Conservation (phyloP, 495 filamentous ascomycete genomes). For the Trichoderma reesei region DNA sequence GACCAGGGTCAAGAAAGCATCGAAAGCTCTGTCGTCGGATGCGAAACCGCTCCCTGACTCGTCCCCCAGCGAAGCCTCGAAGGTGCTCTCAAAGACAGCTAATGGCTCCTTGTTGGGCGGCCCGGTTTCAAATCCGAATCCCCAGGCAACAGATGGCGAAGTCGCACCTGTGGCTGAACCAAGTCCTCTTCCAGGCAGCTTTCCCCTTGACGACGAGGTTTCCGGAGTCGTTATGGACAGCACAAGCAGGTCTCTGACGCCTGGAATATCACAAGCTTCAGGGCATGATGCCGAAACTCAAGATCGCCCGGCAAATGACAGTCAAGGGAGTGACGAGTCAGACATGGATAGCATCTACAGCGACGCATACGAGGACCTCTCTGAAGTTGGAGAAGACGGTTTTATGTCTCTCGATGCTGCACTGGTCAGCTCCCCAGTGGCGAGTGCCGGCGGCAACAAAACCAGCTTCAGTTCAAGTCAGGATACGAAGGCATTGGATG, state of each 20-base stretch:
- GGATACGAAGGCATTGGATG: conserved; percentile 11
- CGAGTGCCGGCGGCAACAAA: neutral
- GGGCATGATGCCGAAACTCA: neutral
- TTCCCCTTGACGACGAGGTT: conserved; percentile 26
- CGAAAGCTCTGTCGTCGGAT: neutral
- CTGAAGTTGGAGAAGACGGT: conserved; percentile 57
- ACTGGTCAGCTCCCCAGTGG: conserved; percentile 24
- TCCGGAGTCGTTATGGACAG: neutral
- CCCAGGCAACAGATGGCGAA: neutral
- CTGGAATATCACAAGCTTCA: neutral
- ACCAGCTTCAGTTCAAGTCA: neutral
- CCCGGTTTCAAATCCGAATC: neutral
- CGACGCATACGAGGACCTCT: conserved; percentile 73
- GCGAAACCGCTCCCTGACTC: neutral
- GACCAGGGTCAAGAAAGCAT: neutral
- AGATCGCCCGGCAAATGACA: neutral
- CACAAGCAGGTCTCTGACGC: neutral
- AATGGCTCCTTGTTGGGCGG: neutral
- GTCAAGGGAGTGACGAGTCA: conserved; percentile 14
- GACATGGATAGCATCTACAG: conserved; percentile 62
- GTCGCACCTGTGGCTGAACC: neutral
- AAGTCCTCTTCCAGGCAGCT: conserved; percentile 29
- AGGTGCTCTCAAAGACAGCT: neutral
- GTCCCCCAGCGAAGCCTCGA: neutral
- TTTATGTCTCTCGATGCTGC: conserved; percentile 82